Evolutionary conservation across 2,329 filamentous ascomycete genomes (phyloP).

Genomic region (Penicillium freii): DNA sequence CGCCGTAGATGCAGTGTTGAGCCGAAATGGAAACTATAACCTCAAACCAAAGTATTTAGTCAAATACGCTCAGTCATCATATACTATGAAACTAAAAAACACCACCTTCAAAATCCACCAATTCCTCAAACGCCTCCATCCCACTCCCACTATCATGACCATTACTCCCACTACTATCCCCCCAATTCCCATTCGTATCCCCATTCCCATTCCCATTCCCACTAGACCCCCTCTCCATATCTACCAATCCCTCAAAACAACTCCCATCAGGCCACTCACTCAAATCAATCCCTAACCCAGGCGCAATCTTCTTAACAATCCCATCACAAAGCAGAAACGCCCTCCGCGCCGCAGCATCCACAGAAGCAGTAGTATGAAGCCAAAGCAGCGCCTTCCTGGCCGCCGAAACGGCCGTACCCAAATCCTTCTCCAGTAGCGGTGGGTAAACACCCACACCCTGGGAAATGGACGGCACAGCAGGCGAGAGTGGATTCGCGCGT

Average conservation of each 20-base stretch:
- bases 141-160: background rate
- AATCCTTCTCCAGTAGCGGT: constrained; percentile 24
- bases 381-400: constrained; percentile 40
- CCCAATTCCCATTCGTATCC: background rate
- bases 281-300: constrained; percentile 32
- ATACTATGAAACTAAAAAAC: background rate
- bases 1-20: too few species aligned
- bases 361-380: constrained; percentile 35
- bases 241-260: constrained; percentile 5
- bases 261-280: constrained; percentile 29
- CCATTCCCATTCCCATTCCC: background rate
- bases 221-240: background rate
- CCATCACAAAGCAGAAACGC: constrained; percentile 38
- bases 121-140: constrained; percentile 20
- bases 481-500: background rate
- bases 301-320: constrained; percentile 33
- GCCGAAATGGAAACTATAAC: too few species aligned
- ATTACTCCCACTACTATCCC: background rate
- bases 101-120: constrained; percentile 19
- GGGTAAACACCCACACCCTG: background rate
- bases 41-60: too few species aligned
- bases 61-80: too few species aligned
- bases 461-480: background rate
- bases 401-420: constrained; percentile 24
- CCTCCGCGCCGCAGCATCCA: constrained; percentile 32